Evolutionary conservation across 2,329 filamentous ascomycete genomes (phyloP).

Genomic region (Epichloe festucae): DNA sequence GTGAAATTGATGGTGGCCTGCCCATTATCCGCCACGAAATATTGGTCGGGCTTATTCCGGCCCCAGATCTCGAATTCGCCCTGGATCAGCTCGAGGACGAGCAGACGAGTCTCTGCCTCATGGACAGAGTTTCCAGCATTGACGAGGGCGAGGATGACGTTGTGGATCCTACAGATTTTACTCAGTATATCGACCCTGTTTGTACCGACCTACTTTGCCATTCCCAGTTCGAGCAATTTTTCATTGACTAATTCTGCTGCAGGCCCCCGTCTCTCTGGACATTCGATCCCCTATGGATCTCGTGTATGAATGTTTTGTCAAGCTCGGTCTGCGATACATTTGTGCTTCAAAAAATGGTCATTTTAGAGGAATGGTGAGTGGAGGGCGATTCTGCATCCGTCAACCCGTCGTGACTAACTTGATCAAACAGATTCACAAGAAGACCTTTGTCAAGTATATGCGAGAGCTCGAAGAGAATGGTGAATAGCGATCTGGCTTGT

Average conservation of each 20-base stretch:
- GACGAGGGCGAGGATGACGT: constrained; percentile 51
- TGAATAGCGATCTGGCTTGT: neutral
- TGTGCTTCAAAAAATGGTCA: constrained; percentile 76
- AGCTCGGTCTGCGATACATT: constrained; percentile 82
- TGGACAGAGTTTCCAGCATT: constrained; percentile 54
- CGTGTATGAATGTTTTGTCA: constrained; percentile 93
- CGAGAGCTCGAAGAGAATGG: constrained; percentile 58
- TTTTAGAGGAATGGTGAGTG: constrained; percentile 73
- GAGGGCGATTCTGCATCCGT: neutral
- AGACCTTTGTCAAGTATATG: constrained; percentile 89
- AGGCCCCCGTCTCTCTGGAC: constrained; percentile 78
- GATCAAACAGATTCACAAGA: constrained; percentile 66
- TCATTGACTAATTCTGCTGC: constrained; percentile 7
- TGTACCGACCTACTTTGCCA: constrained; percentile 15
- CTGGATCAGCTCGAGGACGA: constrained; percentile 75
- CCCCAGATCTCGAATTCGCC: constrained; percentile 85
- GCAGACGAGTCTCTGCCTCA: constrained; percentile 61
- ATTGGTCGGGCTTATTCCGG: constrained; percentile 82
- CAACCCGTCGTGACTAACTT: constrained; percentile 5
- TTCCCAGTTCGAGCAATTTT: no score
- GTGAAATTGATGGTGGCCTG: constrained; percentile 84
- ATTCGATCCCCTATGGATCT: constrained; percentile 84
- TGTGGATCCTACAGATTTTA: constrained; percentile 69
- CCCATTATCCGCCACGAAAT: constrained; percentile 70
- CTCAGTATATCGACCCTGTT: constrained; percentile 78